These are phyloP conservation scores for Colletotrichum incanum DNA, from an alignment of 2,329 filamentous ascomycete genomes.

Conservation along the genomic window DNA sequence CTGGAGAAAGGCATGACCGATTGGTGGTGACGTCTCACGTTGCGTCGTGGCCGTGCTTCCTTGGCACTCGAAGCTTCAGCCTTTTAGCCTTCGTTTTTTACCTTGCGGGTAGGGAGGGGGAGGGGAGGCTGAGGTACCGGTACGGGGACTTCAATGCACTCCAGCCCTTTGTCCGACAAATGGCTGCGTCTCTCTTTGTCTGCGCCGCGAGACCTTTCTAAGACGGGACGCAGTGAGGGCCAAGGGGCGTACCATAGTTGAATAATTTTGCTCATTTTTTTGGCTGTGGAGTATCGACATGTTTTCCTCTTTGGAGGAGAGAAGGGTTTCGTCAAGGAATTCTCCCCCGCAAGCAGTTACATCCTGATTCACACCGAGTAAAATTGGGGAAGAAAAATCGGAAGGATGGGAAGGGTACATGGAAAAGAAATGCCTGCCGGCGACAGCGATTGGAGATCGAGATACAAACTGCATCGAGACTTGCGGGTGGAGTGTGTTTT, in stretches of 20 bases:
- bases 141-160: slow-evolving; percentile 11
- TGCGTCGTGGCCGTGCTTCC: slow-evolving; percentile 10
- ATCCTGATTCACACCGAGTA: slow-evolving; percentile 10
- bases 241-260: slow-evolving; percentile 11
- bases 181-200: slow-evolving; percentile 22
- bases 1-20: slow-evolving; percentile 22
- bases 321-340: slow-evolving; percentile 8
- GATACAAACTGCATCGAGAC: slow-evolving; percentile 7
- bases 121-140: background rate
- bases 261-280: background rate
- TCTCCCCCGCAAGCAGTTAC: slow-evolving; percentile 8
- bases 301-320: slow-evolving; percentile 3
- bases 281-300: slow-evolving; percentile 3
- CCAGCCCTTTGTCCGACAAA: slow-evolving; percentile 4
- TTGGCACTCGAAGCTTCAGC: slow-evolving; percentile 7
- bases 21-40: slow-evolving; percentile 33
- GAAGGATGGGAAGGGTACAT: background rate
- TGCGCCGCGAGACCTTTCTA: slow-evolving; percentile 22
- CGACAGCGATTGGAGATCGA: slow-evolving; percentile 7
- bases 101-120: slow-evolving; percentile 6
- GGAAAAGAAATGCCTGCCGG: background rate
- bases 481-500: slow-evolving; percentile 21
- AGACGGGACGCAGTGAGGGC: slow-evolving; percentile 38
- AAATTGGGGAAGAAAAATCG: background rate
- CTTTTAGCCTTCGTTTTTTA: background rate